Evolutionary conservation across 2,329 filamentous ascomycete genomes (phyloP), one percentile per base, ranked within the genome.

Genomic region (Xylariaceae sp.): DNA sequence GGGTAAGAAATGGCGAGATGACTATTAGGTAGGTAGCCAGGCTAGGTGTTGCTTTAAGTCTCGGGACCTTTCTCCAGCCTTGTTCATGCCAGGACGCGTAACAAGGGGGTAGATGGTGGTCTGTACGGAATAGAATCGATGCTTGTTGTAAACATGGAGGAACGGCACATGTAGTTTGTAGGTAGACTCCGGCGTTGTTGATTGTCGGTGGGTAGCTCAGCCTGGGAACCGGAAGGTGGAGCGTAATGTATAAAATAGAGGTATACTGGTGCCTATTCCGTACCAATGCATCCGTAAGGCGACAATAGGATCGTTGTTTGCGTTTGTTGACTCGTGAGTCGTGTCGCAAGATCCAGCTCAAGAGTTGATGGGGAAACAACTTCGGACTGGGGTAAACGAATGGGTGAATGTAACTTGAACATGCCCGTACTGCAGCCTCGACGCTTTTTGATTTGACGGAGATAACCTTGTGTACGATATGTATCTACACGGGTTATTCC

Each of bases 61-160:
- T 19, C 19, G 47, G 51, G 42, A 59, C 51, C 56, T 50, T 7
- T 7, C 19, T 43, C 26, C n/a, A 19, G 43, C 43, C 19, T 49
- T 27, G 29, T 8, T 19, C 35, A 11, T n/a, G 42, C 19, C 47
- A 48, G 12, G 11, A 45, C 43, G 43, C 43, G 43, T 45, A 8
- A 29, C 43, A 45, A 19, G 8, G 43, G 19, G 3, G 42, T 44
- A 30, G 42, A 44, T 27, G 26, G 26, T 8, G 39, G 40, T 42
- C 19, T 8, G 26, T 29, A 19, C 19, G 19, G 1, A 19, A 19
- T 19, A 8, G 12, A 42, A 4, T 27, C 19, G 40, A 29, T 2
- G n/a, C 26, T n/a, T 42, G 29, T 27, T 19, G 19, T 45, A 45
- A 45, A 32, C 43, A 32, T 32, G 9, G 43, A 32, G 19, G 29